Percentiles rank a stretch among this genome's conserved stretches.
phyloP scores from a whole-genome alignment of 2,329 filamentous ascomycete species.

The Paecilomyces fulvus region DNA sequence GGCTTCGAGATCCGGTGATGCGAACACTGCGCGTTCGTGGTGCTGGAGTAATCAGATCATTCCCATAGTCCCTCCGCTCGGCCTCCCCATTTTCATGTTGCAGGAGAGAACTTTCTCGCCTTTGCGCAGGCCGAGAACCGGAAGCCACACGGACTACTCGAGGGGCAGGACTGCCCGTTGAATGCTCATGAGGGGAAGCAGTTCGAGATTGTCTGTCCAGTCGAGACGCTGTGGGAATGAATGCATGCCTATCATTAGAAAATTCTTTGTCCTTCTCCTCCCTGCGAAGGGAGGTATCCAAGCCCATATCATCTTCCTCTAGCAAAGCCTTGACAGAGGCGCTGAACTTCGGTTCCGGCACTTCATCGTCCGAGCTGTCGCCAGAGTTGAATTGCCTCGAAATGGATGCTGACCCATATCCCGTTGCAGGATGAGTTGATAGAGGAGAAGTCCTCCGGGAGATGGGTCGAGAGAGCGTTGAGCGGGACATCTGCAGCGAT shows the following conservation, averaged over 20 bases:
- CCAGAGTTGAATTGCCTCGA: slow-evolving; percentile 43
- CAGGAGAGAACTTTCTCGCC: slow-evolving; percentile 32
- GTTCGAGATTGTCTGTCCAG: slow-evolving; percentile 27
- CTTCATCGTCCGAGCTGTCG: slow-evolving; percentile 92
- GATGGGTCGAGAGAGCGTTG: slow-evolving; percentile 25
- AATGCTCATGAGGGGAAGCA: slow-evolving; percentile 28
- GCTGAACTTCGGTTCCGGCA: slow-evolving; percentile 83
- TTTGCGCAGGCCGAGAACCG: slow-evolving; percentile 15
- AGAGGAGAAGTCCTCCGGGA: slow-evolving; percentile 24
- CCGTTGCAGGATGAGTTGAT: slow-evolving; percentile 13
- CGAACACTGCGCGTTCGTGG: slow-evolving; percentile 37
- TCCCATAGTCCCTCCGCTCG: slow-evolving; percentile 15
- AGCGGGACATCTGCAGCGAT: slow-evolving; percentile 29
- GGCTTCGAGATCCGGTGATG: slow-evolving; percentile 32
- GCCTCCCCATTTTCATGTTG: slow-evolving; percentile 22
- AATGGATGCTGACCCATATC: slow-evolving; percentile 12
- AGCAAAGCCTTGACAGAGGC: slow-evolving; percentile 83
- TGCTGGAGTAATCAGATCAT: slow-evolving; percentile 39
- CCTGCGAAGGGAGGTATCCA: slow-evolving; percentile 47
- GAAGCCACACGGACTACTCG: slow-evolving; percentile 34
- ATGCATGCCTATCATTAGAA: slow-evolving; percentile 16
- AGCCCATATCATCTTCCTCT: slow-evolving; percentile 42
- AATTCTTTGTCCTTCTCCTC: slow-evolving; percentile 20
- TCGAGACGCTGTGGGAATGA: slow-evolving; percentile 16
- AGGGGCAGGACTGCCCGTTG: slow-evolving; percentile 34